Evolutionary conservation across 257 asterid genomes (phyloP), one percentile per base, ranked within the genome.

Genomic region (Primulina tabacum): DNA sequence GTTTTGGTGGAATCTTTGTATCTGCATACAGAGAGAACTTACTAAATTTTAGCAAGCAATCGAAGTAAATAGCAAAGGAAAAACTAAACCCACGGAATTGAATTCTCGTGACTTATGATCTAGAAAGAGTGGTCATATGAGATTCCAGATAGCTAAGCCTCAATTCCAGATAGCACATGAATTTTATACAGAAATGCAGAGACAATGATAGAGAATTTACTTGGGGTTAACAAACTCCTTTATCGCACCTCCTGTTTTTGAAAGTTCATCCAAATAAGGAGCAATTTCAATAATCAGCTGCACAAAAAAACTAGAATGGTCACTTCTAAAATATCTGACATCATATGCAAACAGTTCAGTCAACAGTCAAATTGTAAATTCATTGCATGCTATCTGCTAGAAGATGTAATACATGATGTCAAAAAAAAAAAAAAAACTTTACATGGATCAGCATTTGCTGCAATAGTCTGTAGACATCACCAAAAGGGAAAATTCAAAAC

Each of bases 211-310:
- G 65, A 67, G 73, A 43, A 43, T 73, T 85, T 88, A 94, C 99
- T 94, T 94, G 56, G 99, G 99, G 72, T 94, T 94, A 72, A 94
- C 96, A 74, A 94, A 94, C 93, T 94, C 99, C 82, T 84, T 82
- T 70, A 94, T 94, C 32, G 87, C 82, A 76, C 99, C 99, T 72
- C 96, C 90, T 34, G 99, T 94, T 79, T 84, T 91, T 10, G 92
- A 77, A 78, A 91, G 97, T 85, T 91, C 97, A 77, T 89, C 97
- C 70, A 91, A 70, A 84, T 91, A 94, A 30, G 99, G 90, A 34
- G 95, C 93, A 77, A 91, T 74, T 76, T 89, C 95, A 77, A 94
- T 73, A 75, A 94, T 94, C 82, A 94, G 83, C 99, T 94, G 90
- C 80, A 78, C 21, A 70, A 63, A 17, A 73, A 30, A 64, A n/a